phyloP scores from a whole-genome alignment of 2,329 filamentous ascomycete genomes.

The Diplodia corticola region DNA sequence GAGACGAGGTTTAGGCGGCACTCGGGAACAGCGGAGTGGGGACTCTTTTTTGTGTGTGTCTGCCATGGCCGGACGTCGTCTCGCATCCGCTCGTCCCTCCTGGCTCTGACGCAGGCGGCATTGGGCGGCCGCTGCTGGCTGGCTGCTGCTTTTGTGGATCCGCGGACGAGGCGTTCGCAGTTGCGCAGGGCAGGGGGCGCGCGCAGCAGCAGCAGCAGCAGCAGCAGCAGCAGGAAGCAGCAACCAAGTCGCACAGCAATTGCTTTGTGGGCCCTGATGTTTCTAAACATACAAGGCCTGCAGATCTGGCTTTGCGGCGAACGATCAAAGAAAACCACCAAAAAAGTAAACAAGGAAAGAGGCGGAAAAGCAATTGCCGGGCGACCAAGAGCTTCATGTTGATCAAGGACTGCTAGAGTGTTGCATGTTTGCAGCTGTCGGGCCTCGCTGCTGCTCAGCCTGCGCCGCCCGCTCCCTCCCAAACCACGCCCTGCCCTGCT shows the following conservation, averaged over 20 bases:
- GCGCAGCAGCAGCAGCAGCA: no score
- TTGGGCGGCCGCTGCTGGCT: background rate
- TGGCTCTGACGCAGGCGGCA: background rate
- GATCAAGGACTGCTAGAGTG: background rate
- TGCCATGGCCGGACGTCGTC: slow-evolving; percentile 7
- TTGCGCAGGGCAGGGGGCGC: background rate
- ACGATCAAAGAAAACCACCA: background rate
- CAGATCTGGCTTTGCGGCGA: background rate
- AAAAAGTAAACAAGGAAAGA: no score
- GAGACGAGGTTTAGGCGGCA: slow-evolving; percentile 12
- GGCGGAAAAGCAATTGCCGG: background rate
- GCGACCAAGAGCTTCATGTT: background rate
- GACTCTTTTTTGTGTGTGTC: background rate
- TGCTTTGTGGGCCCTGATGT: slow-evolving; percentile 1
- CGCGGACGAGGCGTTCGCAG: background rate
- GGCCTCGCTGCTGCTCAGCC: background rate
- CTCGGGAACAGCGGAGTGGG: slow-evolving; percentile 7
- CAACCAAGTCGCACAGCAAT: slow-evolving; percentile 3
- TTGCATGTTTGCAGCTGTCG: background rate
- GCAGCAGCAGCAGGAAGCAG: no score
- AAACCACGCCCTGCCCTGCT: background rate
- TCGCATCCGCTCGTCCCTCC: background rate
- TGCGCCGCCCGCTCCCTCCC: background rate
- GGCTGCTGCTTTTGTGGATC: background rate
- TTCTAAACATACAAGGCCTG: slow-evolving; percentile 13